Percentiles rank a stretch among this genome's conserved stretches.
These are phyloP conservation scores for Litsea cubeba DNA, from an alignment of 164 flowering plant genomes.

Conservation along the genomic window DNA sequence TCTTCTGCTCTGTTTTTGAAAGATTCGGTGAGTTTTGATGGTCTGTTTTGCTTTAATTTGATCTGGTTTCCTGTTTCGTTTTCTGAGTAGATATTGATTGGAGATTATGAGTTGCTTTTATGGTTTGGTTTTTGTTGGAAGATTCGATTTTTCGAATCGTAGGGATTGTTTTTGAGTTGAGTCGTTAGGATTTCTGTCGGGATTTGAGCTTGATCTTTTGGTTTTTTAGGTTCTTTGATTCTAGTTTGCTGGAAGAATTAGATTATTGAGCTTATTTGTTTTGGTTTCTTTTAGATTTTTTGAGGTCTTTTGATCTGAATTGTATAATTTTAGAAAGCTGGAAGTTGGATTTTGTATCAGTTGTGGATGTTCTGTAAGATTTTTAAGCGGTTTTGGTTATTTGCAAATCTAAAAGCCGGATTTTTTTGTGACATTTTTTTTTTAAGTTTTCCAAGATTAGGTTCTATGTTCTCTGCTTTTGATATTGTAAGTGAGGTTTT, in stretches of 20 bases:
- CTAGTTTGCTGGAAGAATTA: too few species aligned
- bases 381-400: not conserved
- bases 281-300: not conserved
- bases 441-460: too few species aligned
- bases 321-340: not conserved
- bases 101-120: too few species aligned
- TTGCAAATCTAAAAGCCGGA: not conserved
- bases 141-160: not conserved
- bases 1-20: not conserved
- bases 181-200: not conserved
- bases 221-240: too few species aligned
- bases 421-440: too few species aligned
- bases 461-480: too few species aligned
- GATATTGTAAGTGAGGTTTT: too few species aligned
- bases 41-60: too few species aligned
- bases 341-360: not conserved
- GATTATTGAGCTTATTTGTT: not conserved
- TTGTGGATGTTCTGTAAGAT: too few species aligned
- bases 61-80: too few species aligned
- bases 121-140: not conserved
- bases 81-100: too few species aligned
- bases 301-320: not conserved
- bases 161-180: not conserved
- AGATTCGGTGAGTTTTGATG: too few species aligned
- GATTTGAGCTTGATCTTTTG: not conserved